These are phyloP conservation scores for Phytophthora pluvialis DNA, from an alignment of 352 stramenopile species.

Conservation along the genomic window DNA sequence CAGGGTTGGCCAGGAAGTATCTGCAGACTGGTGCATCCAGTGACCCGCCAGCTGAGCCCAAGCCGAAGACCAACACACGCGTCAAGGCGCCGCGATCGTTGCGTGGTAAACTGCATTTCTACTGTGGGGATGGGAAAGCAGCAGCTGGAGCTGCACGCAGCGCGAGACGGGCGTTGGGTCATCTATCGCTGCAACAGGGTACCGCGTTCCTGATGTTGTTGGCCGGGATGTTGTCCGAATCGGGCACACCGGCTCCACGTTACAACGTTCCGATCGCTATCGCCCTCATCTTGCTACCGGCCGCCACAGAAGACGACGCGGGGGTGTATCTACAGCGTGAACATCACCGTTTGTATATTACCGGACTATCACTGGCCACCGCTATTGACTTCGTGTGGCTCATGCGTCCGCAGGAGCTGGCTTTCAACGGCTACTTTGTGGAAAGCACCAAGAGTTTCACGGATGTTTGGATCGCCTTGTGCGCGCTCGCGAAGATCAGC, in stretches of 20 bases:
- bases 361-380: conserved; percentile 53
- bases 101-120: conserved; percentile 37
- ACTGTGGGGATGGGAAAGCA: conserved; percentile 20
- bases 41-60: not conserved
- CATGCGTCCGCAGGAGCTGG: conserved; percentile 62
- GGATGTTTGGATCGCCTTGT: conserved; percentile 58
- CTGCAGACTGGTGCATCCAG: conserved; percentile 13
- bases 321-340: conserved; percentile 22
- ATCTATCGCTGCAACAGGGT: conserved; percentile 61
- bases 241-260: conserved; percentile 60
- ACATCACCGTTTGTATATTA: conserved; percentile 60
- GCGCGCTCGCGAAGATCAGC: conserved; percentile 62
- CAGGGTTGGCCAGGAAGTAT: conserved; percentile 28
- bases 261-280: conserved; percentile 80
- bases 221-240: conserved; percentile 67
- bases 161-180: conserved; percentile 36
- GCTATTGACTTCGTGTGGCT: conserved; percentile 71
- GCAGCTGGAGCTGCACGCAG: conserved; percentile 16
- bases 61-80: conserved; percentile 15
- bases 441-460: conserved; percentile 50
- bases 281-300: conserved; percentile 47
- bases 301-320: conserved; percentile 34
- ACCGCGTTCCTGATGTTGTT: conserved; percentile 64
- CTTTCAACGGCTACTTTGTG: conserved; percentile 72
- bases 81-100: conserved; percentile 34